Conservation (phyloP, 108 stramenopile species). For the Hondaea fermentalgiana region DNA sequence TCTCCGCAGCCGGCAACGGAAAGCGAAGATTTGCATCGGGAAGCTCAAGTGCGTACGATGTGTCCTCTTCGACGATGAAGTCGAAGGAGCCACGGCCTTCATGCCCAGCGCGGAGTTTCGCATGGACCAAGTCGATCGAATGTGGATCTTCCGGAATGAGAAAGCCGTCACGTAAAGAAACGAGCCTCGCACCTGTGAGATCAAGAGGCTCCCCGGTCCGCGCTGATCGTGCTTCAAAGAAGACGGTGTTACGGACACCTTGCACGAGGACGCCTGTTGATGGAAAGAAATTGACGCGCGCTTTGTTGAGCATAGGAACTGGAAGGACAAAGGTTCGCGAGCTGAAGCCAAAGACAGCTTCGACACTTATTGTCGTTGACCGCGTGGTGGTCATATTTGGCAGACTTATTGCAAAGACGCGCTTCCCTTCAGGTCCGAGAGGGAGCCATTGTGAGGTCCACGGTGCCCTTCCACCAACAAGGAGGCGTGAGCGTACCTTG, state of each 20-base stretch:
- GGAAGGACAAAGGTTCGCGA: not conserved
- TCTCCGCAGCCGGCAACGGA: not conserved
- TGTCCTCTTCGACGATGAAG: not conserved
- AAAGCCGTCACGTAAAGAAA: not conserved
- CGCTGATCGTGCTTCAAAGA: not conserved
- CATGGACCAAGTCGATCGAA: not conserved
- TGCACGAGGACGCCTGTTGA: not conserved
- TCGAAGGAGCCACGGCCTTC: not conserved
- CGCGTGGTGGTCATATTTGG: not conserved
- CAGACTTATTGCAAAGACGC: not conserved
- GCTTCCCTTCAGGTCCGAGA: not conserved
- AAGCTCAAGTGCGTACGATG: not conserved
- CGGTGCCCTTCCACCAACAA: not conserved
- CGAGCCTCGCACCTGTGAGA: not conserved
- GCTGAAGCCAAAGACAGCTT: not conserved
- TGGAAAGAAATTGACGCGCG: not conserved
- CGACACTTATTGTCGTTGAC: not conserved
- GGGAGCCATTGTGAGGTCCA: not conserved
- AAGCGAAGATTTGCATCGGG: not conserved
- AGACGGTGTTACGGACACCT: not conserved
- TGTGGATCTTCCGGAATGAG: not conserved
- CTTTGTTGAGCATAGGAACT: not conserved
- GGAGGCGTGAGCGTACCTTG: not conserved
- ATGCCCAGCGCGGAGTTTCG: not conserved
- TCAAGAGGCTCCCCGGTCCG: not conserved